These are phyloP conservation scores for Nicotiana otophora DNA, from an alignment of 257 asterid genomes.

Conservation along the genomic window DNA sequence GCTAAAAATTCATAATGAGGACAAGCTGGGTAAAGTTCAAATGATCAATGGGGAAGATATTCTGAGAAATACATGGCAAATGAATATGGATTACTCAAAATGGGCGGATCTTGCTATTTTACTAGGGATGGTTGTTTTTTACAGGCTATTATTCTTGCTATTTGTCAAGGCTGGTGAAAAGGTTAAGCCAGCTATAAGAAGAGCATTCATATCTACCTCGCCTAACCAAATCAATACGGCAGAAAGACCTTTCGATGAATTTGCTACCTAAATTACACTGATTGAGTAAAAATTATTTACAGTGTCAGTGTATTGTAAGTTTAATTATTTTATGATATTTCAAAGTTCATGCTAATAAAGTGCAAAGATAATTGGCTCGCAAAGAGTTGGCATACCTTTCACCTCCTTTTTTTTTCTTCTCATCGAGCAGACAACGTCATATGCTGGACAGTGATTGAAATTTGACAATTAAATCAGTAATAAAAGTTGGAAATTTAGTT, in stretches of 20 bases:
- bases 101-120: slow-evolving; percentile 53
- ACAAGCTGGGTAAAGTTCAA: neutral
- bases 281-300: neutral
- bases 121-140: slow-evolving; percentile 41
- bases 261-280: neutral
- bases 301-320: neutral
- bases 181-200: slow-evolving; percentile 16
- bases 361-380: neutral
- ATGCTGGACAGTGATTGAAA: neutral
- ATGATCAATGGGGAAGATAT: slow-evolving; percentile 40
- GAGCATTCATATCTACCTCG: neutral
- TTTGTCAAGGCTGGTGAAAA: slow-evolving; percentile 34
- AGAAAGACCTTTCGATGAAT: neutral
- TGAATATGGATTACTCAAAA: slow-evolving; percentile 50
- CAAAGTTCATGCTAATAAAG: neutral
- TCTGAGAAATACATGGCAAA: slow-evolving; percentile 44
- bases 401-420: neutral
- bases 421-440: neutral
- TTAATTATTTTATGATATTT: neutral
- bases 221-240: neutral
- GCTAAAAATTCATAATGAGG: slow-evolving; percentile 7
- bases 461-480: neutral
- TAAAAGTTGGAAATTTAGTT: neutral
- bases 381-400: neutral
- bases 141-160: slow-evolving; percentile 37